Conservation (phyloP, 495 filamentous ascomycete species). For the Aspergillus ellipticus region DNA sequence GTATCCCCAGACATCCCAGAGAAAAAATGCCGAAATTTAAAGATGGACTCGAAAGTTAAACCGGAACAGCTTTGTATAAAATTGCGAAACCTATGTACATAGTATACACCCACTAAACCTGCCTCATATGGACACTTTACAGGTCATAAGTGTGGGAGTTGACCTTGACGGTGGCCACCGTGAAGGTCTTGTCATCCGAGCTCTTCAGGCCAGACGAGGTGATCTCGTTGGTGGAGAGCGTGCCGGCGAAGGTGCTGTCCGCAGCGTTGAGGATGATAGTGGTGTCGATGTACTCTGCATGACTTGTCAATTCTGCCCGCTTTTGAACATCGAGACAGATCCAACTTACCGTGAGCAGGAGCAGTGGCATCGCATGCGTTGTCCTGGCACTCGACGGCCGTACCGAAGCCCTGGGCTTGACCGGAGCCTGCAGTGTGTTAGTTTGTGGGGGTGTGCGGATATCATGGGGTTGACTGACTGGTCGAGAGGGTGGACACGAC, state of each 20-base stretch:
- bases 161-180: slow-evolving; percentile 29
- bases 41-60: too few relatives aligned
- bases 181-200: slow-evolving; percentile 26
- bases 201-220: slow-evolving; percentile 26
- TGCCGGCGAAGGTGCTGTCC: slow-evolving; percentile 25
- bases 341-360: slow-evolving; percentile 28
- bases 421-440: slow-evolving; percentile 16
- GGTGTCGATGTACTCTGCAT: slow-evolving; percentile 29
- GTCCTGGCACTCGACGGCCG: slow-evolving; percentile 38
- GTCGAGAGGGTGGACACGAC: slow-evolving; percentile 31
- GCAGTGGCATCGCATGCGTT: slow-evolving; percentile 26
- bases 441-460: not conserved
- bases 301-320: not conserved
- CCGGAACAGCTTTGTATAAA: too few relatives aligned
- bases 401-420: slow-evolving; percentile 36
- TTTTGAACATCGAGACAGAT: not conserved
- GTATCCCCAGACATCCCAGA: too few relatives aligned
- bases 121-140: too few relatives aligned
- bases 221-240: slow-evolving; percentile 26
- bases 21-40: too few relatives aligned
- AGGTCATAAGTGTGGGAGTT: slow-evolving; percentile 27
- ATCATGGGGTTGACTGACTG: slow-evolving; percentile 11
- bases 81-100: not conserved
- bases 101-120: not conserved
- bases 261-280: slow-evolving; percentile 28